Percentiles rank a stretch among this genome's conserved stretches.
Evolutionary conservation across 2,329 filamentous ascomycete species (phyloP).

Genomic region (Microcera coccophila): DNA sequence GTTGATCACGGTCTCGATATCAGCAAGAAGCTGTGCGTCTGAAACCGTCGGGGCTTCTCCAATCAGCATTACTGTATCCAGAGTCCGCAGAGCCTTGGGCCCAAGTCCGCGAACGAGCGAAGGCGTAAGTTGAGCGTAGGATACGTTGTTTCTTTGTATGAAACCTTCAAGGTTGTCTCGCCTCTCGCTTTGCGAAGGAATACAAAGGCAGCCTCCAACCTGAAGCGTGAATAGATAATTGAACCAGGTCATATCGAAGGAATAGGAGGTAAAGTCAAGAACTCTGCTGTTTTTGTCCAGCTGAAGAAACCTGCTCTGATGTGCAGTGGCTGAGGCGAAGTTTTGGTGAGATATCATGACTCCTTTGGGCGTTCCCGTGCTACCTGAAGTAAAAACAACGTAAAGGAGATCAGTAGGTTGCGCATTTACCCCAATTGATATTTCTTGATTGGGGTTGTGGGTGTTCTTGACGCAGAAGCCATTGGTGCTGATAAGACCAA

Average conservation of each 20-base stretch:
- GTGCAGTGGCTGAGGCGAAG: slow-evolving; percentile 1
- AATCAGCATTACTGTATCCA: slow-evolving; percentile 8
- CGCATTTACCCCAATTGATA: too few relatives aligned
- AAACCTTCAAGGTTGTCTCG: too few relatives aligned
- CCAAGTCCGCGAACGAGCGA: slow-evolving; percentile 9
- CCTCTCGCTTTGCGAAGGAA: slow-evolving; percentile 6
- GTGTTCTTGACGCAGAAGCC: neutral
- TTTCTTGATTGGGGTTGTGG: neutral
- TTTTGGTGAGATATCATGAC: slow-evolving; percentile 11
- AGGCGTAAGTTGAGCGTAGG: too few relatives aligned
- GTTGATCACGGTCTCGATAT: slow-evolving; percentile 11
- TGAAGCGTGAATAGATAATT: slow-evolving; percentile 7
- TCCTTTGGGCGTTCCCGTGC: slow-evolving; percentile 18
- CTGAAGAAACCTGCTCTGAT: neutral
- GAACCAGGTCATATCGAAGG: slow-evolving; percentile 12
- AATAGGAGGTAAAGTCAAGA: slow-evolving; percentile 14
- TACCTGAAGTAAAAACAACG: slow-evolving; percentile 19
- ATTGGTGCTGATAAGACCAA: too few relatives aligned
- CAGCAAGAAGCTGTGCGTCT: slow-evolving; percentile 14
- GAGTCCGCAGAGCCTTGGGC: slow-evolving; percentile 5
- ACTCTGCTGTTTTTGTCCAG: slow-evolving; percentile 5
- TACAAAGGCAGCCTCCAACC: neutral
- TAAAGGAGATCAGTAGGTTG: too few relatives aligned
- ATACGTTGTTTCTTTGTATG: too few relatives aligned
- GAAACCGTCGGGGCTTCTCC: slow-evolving; percentile 13